Conservation (phyloP, 495 filamentous ascomycete species). For the Sordaria brevicollis region DNA sequence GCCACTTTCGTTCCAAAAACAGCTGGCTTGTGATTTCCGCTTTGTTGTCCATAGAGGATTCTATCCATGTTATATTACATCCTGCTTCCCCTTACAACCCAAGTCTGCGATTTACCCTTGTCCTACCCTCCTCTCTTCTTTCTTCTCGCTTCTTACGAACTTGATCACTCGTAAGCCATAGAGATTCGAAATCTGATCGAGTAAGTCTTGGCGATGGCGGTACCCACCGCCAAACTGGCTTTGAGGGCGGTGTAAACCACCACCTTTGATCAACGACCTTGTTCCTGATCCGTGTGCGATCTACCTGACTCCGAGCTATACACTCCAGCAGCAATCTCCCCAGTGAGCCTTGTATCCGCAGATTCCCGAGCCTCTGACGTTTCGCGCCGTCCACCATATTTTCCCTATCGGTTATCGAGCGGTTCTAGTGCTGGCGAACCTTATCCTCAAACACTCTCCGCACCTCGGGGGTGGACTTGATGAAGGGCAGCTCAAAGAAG, state of each 20-base stretch:
- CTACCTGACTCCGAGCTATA: neutral
- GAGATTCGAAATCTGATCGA: too few relatives aligned
- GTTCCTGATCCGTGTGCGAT: neutral
- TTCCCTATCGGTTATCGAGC: neutral
- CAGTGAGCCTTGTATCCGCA: neutral
- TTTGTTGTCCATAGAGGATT: neutral
- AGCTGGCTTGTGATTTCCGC: neutral
- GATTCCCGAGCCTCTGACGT: neutral
- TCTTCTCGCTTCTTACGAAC: too few relatives aligned
- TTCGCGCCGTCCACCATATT: neutral
- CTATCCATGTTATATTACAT: neutral
- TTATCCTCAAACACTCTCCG: constrained; percentile 9
- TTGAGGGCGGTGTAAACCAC: too few relatives aligned
- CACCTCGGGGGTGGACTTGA: constrained; percentile 82
- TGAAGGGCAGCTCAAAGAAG: constrained; percentile 88
- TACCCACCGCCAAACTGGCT: too few relatives aligned
- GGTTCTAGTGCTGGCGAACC: neutral
- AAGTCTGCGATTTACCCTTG: neutral
- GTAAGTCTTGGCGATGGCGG: too few relatives aligned
- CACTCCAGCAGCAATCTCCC: neutral
- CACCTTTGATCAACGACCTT: too few relatives aligned
- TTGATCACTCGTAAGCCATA: too few relatives aligned
- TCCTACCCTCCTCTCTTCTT: neutral
- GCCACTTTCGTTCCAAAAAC: neutral
- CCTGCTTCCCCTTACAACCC: neutral